Base-by-base conservation (phyloP, 2,329 filamentous ascomycete genomes). In the Pseudogymnoascus destructans region DNA sequence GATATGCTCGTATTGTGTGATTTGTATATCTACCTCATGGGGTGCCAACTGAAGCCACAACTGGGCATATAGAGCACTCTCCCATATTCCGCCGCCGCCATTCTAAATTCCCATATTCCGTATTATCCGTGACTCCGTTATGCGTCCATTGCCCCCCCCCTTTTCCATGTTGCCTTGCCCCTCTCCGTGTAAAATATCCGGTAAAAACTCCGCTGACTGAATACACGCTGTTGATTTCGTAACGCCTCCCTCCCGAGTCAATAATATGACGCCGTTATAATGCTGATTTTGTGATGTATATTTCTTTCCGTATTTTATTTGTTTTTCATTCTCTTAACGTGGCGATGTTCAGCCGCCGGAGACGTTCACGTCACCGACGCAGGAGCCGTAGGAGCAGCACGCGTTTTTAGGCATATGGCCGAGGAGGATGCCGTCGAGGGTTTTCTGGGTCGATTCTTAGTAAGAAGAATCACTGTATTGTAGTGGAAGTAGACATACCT, bases 361-460 rank as follows among this genome's bases (percentile, higher is more conserved):
- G 27, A 55, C 52, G 15, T 55, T 32, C 1, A 55, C 52, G 27
- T 55, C 27, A 1, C 52, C 52, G 17, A 32, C 27, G 5, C 52
- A 55, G n/a, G 52, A 55, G 19, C 52, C 52, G 52, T 55, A 55
- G 23, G 27, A 33, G 27, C 52, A 55, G 15, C 52, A 55, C 27
- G 52, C 52, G 15, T 55, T 36, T 13, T 17, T n/a, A 3, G 52
- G 52, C 1, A 55, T 15, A 13, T 21, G 27, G 15, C 32, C 32
- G 25, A 32, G 27, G 21, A 55, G 52, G 52, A 55, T 55, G 52
- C 27, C 27, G 5, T 55, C 52, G 15, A 55, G 52, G 19, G 52
- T 55, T 36, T 32, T 36, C 52, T 55, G 52, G 9, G 52, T 8
- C 7, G 19, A 13, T 55, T 35, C 27, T 55, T 55, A 55, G 52